These are phyloP conservation scores for Euptelea pleiosperma DNA, from an alignment of 164 flowering plant genomes.

Conservation along the genomic window DNA sequence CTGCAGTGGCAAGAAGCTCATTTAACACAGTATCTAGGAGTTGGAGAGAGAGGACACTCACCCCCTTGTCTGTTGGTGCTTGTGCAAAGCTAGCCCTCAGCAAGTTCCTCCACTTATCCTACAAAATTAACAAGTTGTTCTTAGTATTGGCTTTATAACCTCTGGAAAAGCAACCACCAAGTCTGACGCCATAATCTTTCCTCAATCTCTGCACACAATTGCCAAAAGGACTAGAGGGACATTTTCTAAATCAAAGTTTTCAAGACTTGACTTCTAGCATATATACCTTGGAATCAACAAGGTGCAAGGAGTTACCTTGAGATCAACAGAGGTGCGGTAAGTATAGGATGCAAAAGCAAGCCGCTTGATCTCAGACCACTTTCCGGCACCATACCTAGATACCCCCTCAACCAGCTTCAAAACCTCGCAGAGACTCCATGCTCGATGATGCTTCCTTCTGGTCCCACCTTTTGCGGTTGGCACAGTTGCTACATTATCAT, in stretches of 20 bases:
- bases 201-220: neutral
- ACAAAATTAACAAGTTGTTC: constrained; percentile 16
- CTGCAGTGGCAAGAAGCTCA: no score
- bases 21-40: no score
- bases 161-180: neutral
- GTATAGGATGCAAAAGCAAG: constrained; percentile 76
- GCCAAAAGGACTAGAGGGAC: neutral
- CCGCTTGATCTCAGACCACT: constrained; percentile 96
- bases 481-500: constrained; percentile 39
- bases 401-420: constrained; percentile 93
- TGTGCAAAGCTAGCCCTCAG: constrained; percentile 84
- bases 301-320: constrained; percentile 94
- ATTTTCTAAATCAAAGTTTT: neutral
- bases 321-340: constrained; percentile 92
- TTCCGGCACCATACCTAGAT: constrained; percentile 85
- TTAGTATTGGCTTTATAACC: neutral
- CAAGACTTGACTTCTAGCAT: neutral
- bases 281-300: constrained; percentile 70
- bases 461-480: constrained; percentile 64
- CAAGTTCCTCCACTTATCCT: constrained; percentile 99
- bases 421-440: constrained; percentile 88
- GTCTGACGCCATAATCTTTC: neutral
- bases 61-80: constrained; percentile 55
- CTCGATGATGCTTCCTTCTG: constrained; percentile 92
- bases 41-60: constrained; percentile 38